phyloP scores from a whole-genome alignment of 352 stramenopile genomes.

The Globisporangium echinulatum region DNA sequence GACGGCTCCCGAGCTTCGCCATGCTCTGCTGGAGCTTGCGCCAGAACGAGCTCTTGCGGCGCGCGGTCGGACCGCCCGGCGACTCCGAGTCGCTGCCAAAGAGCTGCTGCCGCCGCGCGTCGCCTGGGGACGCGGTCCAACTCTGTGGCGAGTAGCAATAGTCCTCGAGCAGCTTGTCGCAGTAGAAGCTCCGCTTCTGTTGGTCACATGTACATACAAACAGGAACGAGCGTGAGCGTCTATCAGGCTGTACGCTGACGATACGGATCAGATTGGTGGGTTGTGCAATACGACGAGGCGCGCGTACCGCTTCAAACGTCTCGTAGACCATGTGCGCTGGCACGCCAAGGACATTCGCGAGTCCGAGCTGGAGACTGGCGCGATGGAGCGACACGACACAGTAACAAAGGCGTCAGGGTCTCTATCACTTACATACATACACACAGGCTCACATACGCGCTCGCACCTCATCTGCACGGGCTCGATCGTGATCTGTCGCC shows the following conservation, averaged over 20 bases:
- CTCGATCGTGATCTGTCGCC: constrained; percentile 57
- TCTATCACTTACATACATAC: background rate
- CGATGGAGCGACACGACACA: background rate
- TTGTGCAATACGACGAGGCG: too few relatives aligned
- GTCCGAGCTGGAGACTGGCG: constrained; percentile 61
- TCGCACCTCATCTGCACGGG: constrained; percentile 76
- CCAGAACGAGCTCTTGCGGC: constrained; percentile 52
- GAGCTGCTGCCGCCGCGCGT: constrained; percentile 55
- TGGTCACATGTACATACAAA: background rate
- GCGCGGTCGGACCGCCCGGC: constrained; percentile 25
- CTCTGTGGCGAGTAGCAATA: constrained; percentile 81
- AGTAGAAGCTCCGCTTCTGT: constrained; percentile 75
- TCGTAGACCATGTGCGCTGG: constrained; percentile 66
- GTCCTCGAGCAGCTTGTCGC: constrained; percentile 76
- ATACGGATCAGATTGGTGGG: too few relatives aligned
- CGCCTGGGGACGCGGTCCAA: constrained; percentile 72
- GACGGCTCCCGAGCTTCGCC: constrained; percentile 52
- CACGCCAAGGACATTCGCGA: constrained; percentile 63
- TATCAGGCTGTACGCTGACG: too few relatives aligned
- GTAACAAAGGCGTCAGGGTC: background rate
- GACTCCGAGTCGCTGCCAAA: constrained; percentile 65
- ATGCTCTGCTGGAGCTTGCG: constrained; percentile 67
- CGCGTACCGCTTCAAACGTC: constrained; percentile 67
- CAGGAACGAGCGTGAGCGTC: background rate
- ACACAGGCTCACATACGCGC: background rate